Percentiles rank a stretch among this genome's conserved stretches.
phyloP scores from a whole-genome alignment of 305 asterid genomes.

The Petunia hybrid region DNA sequence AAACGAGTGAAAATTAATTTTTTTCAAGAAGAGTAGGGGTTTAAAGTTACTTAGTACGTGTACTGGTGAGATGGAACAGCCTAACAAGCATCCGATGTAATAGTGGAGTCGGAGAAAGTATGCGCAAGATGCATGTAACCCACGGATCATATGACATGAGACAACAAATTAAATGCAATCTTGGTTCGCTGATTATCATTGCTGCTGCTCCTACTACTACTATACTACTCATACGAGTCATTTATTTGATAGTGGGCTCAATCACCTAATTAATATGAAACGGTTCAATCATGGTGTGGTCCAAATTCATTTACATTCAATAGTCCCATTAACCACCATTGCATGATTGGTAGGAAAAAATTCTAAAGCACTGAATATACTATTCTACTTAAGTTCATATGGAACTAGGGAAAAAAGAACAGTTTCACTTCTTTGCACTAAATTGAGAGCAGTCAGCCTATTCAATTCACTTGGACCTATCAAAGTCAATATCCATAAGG shows the following conservation, averaged over 20 bases:
- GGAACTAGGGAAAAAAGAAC: background rate
- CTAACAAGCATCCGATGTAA: too few species aligned
- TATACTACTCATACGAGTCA: background rate
- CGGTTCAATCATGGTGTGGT: conserved; percentile 24
- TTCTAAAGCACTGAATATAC: background rate
- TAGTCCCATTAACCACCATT: conserved; percentile 4
- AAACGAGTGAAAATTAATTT: background rate
- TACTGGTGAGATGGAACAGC: too few species aligned
- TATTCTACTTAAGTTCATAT: background rate
- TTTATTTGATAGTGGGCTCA: conserved; percentile 13
- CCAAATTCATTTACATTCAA: conserved; percentile 1
- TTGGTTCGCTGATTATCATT: background rate
- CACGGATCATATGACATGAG: background rate
- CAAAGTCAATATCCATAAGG: conserved; percentile 18
- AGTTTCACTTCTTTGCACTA: background rate
- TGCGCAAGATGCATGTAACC: too few species aligned
- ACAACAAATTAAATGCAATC: background rate
- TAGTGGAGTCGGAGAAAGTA: too few species aligned
- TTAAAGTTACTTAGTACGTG: too few species aligned
- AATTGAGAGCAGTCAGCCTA: conserved; percentile 23
- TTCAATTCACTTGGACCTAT: conserved; percentile 26
- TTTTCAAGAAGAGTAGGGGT: too few species aligned
- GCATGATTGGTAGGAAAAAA: background rate
- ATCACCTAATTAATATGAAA: conserved; percentile 14
- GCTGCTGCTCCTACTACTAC: background rate